Conservation (phyloP, 2,329 filamentous ascomycete genomes). For the Colletotrichum somersetense region DNA sequence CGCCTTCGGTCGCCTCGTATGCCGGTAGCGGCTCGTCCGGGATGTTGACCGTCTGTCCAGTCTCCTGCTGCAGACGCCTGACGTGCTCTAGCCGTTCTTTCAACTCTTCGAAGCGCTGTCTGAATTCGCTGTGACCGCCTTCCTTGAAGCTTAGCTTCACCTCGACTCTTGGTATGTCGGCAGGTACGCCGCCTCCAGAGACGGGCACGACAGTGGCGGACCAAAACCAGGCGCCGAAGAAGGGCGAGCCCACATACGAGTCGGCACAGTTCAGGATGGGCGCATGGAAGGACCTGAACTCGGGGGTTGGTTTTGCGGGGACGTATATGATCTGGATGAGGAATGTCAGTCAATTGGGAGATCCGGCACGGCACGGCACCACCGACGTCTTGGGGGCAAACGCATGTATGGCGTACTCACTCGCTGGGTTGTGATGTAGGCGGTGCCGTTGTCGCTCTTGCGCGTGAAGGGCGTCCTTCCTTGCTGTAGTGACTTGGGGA, state of each 20-base stretch:
- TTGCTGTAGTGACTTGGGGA: constrained; percentile 72
- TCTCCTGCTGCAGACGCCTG: constrained; percentile 79
- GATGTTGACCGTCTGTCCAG: constrained; percentile 72
- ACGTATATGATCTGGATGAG: constrained; percentile 83
- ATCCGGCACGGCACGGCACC: neutral
- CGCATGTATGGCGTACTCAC: constrained; percentile 62
- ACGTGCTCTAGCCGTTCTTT: constrained; percentile 87
- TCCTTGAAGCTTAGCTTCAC: constrained; percentile 92
- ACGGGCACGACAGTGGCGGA: constrained; percentile 84
- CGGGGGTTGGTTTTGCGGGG: constrained; percentile 74
- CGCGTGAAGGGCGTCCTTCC: constrained; percentile 74
- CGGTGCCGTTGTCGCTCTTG: constrained; percentile 79
- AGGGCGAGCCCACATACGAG: constrained; percentile 86
- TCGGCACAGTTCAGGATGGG: constrained; percentile 91
- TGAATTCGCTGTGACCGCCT: constrained; percentile 94
- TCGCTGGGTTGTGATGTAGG: constrained; percentile 87
- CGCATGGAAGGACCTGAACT: constrained; percentile 88
- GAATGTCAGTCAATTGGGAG: constrained; percentile 32
- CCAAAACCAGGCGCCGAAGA: constrained; percentile 95
- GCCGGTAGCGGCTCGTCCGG: constrained; percentile 90
- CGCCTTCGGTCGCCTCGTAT: constrained; percentile 74
- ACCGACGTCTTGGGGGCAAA: constrained; percentile 14
- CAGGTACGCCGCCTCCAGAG: constrained; percentile 83
- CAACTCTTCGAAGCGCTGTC: constrained; percentile 83
- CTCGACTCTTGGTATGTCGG: constrained; percentile 79